Evolutionary conservation across 345 rosid species (phyloP).

Genomic region (Cardamine occulta): DNA sequence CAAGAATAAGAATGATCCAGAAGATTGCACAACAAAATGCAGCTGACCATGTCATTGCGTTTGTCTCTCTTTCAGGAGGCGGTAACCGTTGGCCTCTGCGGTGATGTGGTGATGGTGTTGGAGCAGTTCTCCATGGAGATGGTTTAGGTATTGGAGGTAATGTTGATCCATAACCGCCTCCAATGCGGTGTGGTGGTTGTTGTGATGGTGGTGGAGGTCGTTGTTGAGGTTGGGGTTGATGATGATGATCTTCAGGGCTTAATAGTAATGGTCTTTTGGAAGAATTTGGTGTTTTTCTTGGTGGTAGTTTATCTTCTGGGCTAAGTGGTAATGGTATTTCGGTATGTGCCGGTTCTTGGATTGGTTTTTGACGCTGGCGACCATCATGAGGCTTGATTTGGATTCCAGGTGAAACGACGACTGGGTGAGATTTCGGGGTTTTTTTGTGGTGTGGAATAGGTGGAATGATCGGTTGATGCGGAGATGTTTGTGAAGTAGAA

Average conservation of each 20-base stretch:
- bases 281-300: conserved; percentile 21
- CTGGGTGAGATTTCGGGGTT: conserved; percentile 16
- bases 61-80: conserved; percentile 45
- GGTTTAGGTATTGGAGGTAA: conserved; percentile 45
- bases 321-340: conserved; percentile 41
- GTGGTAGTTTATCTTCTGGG: conserved; percentile 36
- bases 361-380: conserved; percentile 28
- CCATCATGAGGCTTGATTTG: conserved; percentile 32
- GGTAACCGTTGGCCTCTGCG: conserved; percentile 24
- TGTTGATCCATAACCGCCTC: conserved; percentile 35
- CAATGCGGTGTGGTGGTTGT: conserved; percentile 12
- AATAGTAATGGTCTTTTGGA: conserved; percentile 27
- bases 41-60: conserved; percentile 57
- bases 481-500: conserved; percentile 39
- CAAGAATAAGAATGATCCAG: conserved; percentile 65
- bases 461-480: conserved; percentile 1
- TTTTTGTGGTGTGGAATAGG: not conserved
- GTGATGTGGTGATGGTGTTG: conserved; percentile 42
- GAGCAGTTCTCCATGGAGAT: conserved; percentile 38
- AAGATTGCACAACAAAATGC: conserved; percentile 74
- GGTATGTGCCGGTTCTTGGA: conserved; percentile 26
- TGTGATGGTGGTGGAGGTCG: not conserved
- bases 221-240: not conserved
- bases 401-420: conserved; percentile 1
- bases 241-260: conserved; percentile 38